Base-by-base conservation (phyloP, 176 grass and related monocot genomes). In the Guadua angustifolia region DNA sequence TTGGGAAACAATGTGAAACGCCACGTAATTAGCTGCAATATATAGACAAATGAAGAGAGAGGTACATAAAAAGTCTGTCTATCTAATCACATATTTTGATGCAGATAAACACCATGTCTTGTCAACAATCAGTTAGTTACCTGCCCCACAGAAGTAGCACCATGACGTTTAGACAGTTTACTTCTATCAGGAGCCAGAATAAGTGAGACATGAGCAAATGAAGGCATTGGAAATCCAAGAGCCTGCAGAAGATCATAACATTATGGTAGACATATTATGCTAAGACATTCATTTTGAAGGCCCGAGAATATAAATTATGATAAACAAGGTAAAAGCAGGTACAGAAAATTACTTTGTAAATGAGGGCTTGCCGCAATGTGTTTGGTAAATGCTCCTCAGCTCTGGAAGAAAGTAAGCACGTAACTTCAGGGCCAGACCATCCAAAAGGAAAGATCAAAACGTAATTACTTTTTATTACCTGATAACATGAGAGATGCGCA, bases 301-400 rank as follows among this genome's bases (percentile, higher is more conserved):
- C 9, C 19, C 45, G 84, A 77, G 24, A 18, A 3, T 40, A 62
- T 36, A 61, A 42, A 76, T 19, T 9, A 62, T 47, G 17, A 47
- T 17, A 84, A 19, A 52, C 19, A 35, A 29, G 9, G 29, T 26
- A 80, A 82, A 43, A 84, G 9, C 49, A 66, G n/a, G 50, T 46
- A 75, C 17, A 58, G 19, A 6, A 71, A 57, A 35, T 83, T 80
- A 98, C 95, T 89, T 95, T 99, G 32, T 99, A 99, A 87, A 99
- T 95, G 46, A 99, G 91, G 57, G 96, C 93, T 80, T 99, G 96
- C 14, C 93, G 87, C 75, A 99, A 81, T 73, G 96, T 99, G 66
- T 99, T 99, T 91, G 96, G 93, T 80, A 99, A 91, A 89, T 99
- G 96, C 80, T 99, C 96, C 79, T 99, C 96, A 43, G 96, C 93